Conservation (phyloP, 176 grass and related monocot genomes). For the Juncus inflexus region DNA sequence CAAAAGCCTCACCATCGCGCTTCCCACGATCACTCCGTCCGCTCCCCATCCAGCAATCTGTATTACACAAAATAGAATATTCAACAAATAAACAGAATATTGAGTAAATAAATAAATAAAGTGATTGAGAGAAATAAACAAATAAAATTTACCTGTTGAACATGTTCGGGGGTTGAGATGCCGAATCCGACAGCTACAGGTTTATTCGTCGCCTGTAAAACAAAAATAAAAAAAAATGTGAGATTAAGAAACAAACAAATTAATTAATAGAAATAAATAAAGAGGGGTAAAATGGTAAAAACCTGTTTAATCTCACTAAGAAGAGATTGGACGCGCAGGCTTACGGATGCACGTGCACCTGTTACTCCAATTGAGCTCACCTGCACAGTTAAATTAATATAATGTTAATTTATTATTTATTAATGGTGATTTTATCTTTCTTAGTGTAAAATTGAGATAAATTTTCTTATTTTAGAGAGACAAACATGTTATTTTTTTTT, state of each 20-base stretch:
- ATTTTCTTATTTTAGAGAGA: no score
- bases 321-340: constrained; percentile 68
- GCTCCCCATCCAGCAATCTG: constrained; percentile 84
- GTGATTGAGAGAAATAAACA: constrained; percentile 13
- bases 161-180: constrained; percentile 85
- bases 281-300: neutral
- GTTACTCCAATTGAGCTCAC: constrained; percentile 95
- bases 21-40: constrained; percentile 90
- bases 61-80: constrained; percentile 6
- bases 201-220: constrained; percentile 70
- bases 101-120: constrained; percentile 3
- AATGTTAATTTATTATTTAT: no score
- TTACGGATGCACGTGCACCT: constrained; percentile 68
- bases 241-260: neutral
- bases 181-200: constrained; percentile 96
- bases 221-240: constrained; percentile 10
- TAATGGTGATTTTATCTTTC: no score
- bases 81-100: neutral
- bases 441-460: no score
- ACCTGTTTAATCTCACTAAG: constrained; percentile 94
- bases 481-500: no score
- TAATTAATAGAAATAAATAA: constrained; percentile 1
- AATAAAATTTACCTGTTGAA: constrained; percentile 60
- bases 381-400: constrained; percentile 35
- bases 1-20: constrained; percentile 78